phyloP scores from a whole-genome alignment of 768 basidiomycete genomes.

The Lactarius sp. region DNA sequence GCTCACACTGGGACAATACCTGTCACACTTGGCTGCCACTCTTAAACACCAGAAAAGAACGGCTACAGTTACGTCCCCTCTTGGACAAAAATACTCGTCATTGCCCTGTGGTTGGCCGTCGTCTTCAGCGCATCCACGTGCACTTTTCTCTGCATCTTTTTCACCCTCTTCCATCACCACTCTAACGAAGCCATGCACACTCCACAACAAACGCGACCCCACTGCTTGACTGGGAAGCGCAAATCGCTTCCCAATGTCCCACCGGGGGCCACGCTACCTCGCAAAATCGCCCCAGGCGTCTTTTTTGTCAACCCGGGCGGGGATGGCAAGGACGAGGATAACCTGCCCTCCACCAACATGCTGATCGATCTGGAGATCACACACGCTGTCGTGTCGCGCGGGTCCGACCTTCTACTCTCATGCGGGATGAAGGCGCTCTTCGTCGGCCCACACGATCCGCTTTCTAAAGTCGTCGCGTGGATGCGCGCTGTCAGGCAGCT shows the following conservation, averaged over 20 bases:
- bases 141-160: background rate
- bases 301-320: background rate
- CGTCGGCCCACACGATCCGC: constrained; percentile 13
- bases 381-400: constrained; percentile 12
- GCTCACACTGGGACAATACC: background rate
- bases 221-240: background rate
- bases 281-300: constrained; percentile 15
- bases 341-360: background rate
- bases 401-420: background rate
- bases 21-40: background rate
- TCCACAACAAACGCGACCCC: background rate
- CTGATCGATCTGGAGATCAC: constrained; percentile 11
- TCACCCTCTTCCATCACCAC: background rate
- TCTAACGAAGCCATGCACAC: background rate
- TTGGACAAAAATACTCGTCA: background rate
- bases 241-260: background rate
- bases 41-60: background rate
- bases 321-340: background rate
- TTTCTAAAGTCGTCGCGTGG: constrained; percentile 18
- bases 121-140: background rate
- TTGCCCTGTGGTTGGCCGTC: background rate
- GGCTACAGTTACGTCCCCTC: background rate
- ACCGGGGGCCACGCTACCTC: background rate
- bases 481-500: constrained; percentile 15
- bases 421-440: constrained; percentile 17